Evolutionary conservation across 2,329 filamentous ascomycete species (phyloP), one percentile per base, ranked within the genome.

Genomic region (Malbranchea zuffiana): DNA sequence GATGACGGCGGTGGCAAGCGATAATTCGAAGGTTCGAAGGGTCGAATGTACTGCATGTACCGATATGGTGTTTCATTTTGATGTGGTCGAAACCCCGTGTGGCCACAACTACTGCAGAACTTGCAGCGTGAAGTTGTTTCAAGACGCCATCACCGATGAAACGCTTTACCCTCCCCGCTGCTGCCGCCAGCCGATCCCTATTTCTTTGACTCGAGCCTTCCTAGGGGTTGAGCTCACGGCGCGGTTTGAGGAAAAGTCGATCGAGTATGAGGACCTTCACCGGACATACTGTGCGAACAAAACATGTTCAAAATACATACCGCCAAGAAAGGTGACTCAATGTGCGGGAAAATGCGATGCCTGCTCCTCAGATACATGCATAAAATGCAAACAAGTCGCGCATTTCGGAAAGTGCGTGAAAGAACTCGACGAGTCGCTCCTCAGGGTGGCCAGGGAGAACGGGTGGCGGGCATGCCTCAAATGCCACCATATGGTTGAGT

Each of bases 121-220:
- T 1, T 78, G 74, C 46, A 44, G 77, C 0, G 46, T 46, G 2
- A 38, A 42, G 0, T 59, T 75, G 0, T 70, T 76, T 48, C n/a
- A 42, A 1, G 37, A 48, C 0, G 58, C 68, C 0, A 57, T 70
- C 15, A 53, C 40, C 0, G 68, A 75, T 41, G 68, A 76, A 39
- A 57, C 62, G 0, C 47, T 71, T 0, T 78, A 73, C 40, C 74
- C 73, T 0, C 71, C 73, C 0, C 59, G 61, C 2, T 78, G 72
- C 53, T 75, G 72, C 47, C 40, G 46, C 0, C 44, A 63, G 17
- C 38, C 49, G 0, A 67, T 77, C 3, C 50, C 61, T 0, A 33
- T 69, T 1, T 49, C 51, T 0, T 33, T 42, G 0, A 57, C 56
- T 17, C 50, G 49, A 0, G 27, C 46, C 1, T 57, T 67, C 30